Percentiles rank a stretch among this genome's conserved stretches.
Evolutionary conservation across 352 stramenopile genomes (phyloP).

Genomic region (Globisporangium emineosum): DNA sequence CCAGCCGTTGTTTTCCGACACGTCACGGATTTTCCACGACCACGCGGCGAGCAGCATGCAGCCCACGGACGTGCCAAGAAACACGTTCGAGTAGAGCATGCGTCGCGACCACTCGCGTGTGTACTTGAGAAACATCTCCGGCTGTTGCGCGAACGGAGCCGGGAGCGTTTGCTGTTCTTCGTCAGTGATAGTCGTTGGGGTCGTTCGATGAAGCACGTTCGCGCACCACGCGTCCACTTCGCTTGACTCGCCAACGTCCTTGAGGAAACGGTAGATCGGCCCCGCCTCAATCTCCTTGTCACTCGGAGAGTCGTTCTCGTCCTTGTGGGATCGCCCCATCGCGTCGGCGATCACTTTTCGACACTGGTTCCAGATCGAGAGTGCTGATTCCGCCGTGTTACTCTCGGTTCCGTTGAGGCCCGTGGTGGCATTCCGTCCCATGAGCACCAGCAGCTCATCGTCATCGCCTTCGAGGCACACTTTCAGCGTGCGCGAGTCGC

Average conservation of each 20-base stretch:
- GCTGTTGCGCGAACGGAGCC: background rate
- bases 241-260: background rate
- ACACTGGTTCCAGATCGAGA: background rate
- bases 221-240: slow-evolving; percentile 4
- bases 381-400: no score
- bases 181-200: background rate
- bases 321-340: background rate
- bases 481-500: slow-evolving; percentile 1
- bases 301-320: background rate
- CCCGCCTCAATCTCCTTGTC: background rate
- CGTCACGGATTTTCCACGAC: background rate
- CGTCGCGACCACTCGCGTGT: background rate
- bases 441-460: background rate
- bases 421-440: background rate
- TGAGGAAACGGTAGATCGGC: slow-evolving; percentile 1
- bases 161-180: background rate
- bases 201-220: background rate
- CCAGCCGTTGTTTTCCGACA: background rate
- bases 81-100: background rate
- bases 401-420: background rate
- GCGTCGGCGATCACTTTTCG: background rate
- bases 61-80: background rate
- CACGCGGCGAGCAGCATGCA: background rate
- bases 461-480: slow-evolving; percentile 1
- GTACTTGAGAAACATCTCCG: background rate